These are phyloP conservation scores for Isoetes taiwanensis DNA, from an alignment of 75 land plant genomes.

Conservation along the genomic window DNA sequence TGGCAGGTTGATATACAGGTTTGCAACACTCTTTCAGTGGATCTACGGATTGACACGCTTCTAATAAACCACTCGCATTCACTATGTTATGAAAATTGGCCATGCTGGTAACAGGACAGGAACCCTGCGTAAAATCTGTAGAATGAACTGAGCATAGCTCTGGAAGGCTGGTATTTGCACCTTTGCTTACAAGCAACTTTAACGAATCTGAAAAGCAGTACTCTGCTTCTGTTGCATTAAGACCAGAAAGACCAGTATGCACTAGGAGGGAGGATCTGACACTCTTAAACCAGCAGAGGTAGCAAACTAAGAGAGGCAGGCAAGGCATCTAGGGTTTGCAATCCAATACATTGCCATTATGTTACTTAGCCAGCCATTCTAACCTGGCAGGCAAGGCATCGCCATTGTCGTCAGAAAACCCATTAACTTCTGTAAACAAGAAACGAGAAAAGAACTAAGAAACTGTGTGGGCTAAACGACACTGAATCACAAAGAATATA, in stretches of 20 bases:
- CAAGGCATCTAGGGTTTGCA: too few species aligned
- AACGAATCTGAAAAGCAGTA: background rate
- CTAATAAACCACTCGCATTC: background rate
- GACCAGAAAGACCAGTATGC: background rate
- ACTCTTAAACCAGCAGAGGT: too few species aligned
- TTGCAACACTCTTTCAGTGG: constrained; percentile 3
- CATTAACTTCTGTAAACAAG: too few species aligned
- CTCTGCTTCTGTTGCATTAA: background rate
- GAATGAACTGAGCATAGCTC: background rate
- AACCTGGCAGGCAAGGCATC: too few species aligned
- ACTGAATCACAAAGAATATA: too few species aligned
- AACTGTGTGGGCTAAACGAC: too few species aligned
- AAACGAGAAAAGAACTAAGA: too few species aligned
- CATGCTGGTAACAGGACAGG: background rate
- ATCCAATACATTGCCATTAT: too few species aligned
- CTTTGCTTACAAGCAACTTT: background rate
- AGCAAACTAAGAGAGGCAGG: too few species aligned
- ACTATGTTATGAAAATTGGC: background rate
- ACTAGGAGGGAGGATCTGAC: too few species aligned
- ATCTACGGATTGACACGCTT: background rate
- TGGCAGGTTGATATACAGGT: background rate
- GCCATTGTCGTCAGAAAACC: too few species aligned
- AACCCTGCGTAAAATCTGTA: background rate
- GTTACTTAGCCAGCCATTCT: too few species aligned
- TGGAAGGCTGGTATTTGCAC: background rate